A percentile compares a stretch with the other conserved stretches of the same genome.
Conservation (phyloP, 768 basidiomycete species). For the Suillus lakei region DNA sequence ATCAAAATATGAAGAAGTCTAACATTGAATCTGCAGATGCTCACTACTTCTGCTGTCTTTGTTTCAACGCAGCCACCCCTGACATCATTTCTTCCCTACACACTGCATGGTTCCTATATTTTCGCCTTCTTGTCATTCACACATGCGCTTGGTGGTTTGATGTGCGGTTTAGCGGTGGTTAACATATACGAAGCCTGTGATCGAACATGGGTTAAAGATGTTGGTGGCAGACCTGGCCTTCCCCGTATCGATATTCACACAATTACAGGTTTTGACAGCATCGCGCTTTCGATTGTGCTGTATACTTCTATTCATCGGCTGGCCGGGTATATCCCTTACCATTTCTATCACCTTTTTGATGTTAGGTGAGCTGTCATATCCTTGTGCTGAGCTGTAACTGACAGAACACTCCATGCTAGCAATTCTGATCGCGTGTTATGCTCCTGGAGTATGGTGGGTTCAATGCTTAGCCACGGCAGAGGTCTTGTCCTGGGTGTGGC, state of each 20-base stretch:
- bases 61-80: background rate
- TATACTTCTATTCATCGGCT: background rate
- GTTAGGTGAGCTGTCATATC: background rate
- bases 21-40: background rate
- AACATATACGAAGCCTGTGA: constrained; percentile 2
- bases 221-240: background rate
- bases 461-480: background rate
- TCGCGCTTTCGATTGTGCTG: background rate
- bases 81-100: background rate
- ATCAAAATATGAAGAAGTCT: background rate
- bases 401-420: background rate
- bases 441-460: background rate
- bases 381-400: background rate
- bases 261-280: background rate
- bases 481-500: background rate
- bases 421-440: background rate
- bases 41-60: background rate
- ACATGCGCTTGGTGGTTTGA: background rate
- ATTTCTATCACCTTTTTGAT: background rate
- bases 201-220: constrained; percentile 6
- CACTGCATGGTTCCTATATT: background rate
- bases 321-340: background rate
- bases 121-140: background rate
- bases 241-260: background rate
- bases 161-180: constrained; percentile 4